Conservation (phyloP, 2,329 filamentous ascomycete species). For the Biscogniauxia sp. region DNA sequence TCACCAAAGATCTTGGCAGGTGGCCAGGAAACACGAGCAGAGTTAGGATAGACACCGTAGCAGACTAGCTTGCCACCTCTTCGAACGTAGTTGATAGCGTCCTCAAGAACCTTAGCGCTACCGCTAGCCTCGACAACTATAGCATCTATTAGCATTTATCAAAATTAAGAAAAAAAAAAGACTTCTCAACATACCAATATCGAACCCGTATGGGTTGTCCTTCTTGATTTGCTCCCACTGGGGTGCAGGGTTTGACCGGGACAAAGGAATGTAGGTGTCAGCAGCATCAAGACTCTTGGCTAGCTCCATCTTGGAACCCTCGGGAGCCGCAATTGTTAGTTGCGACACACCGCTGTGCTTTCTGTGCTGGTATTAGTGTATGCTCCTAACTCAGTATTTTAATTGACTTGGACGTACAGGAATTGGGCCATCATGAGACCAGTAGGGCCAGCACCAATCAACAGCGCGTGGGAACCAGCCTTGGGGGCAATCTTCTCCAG, state of each 20-base stretch:
- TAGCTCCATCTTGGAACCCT: slow-evolving; percentile 68
- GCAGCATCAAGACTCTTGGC: slow-evolving; percentile 56
- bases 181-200: slow-evolving; percentile 48
- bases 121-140: slow-evolving; percentile 67
- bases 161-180: not conserved
- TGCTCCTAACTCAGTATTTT: not conserved
- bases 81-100: slow-evolving; percentile 68
- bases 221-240: slow-evolving; percentile 62
- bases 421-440: slow-evolving; percentile 50
- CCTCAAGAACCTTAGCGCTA: slow-evolving; percentile 65
- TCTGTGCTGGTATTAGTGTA: slow-evolving; percentile 12
- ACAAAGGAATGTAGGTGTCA: slow-evolving; percentile 54
- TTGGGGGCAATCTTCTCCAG: slow-evolving; percentile 67
- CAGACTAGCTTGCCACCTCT: slow-evolving; percentile 70
- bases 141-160: slow-evolving; percentile 12
- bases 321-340: slow-evolving; percentile 66
- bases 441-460: slow-evolving; percentile 67
- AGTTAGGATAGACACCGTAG: slow-evolving; percentile 66
- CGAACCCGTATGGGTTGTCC: slow-evolving; percentile 70
- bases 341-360: slow-evolving; percentile 64
- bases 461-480: slow-evolving; percentile 62
- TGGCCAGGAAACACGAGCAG: slow-evolving; percentile 63
- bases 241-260: slow-evolving; percentile 50
- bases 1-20: slow-evolving; percentile 68
- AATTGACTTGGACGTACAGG: slow-evolving; percentile 18